Evolutionary conservation across 2,329 filamentous ascomycete species (phyloP).

Genomic region (Juglanconis sp.): DNA sequence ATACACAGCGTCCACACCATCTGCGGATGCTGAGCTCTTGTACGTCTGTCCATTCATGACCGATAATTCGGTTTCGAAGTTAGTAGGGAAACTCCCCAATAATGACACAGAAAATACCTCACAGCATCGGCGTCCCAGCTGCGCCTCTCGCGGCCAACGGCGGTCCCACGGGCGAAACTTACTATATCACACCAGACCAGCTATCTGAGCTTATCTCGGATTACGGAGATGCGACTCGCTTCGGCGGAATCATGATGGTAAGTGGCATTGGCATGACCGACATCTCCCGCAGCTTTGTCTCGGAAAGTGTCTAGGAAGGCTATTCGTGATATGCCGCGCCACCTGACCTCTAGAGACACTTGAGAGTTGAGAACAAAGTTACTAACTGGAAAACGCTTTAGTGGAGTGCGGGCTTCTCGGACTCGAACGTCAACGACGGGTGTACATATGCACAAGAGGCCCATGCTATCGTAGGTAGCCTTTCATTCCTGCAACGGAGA

Average conservation of each 20-base stretch:
- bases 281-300: too few species aligned
- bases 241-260: constrained; percentile 37
- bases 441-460: constrained; percentile 40
- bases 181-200: constrained; percentile 32
- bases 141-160: constrained; percentile 35
- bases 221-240: constrained; percentile 26
- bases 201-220: constrained; percentile 29
- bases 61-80: too few species aligned
- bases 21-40: constrained; percentile 26
- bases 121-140: constrained; percentile 25
- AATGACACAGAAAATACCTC: background rate
- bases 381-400: background rate
- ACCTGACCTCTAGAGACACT: too few species aligned
- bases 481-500: too few species aligned
- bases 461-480: constrained; percentile 27
- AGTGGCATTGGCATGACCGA: background rate
- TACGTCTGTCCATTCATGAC: background rate
- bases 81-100: background rate
- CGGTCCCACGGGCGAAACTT: constrained; percentile 27
- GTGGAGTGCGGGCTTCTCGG: constrained; percentile 40
- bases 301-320: background rate
- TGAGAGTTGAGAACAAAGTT: background rate
- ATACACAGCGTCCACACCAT: constrained; percentile 25
- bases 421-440: constrained; percentile 28
- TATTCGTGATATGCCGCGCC: too few species aligned